Evolutionary conservation across 176 grass and related monocot genomes (phyloP).

Genomic region (Eremochloa ophiuroides): DNA sequence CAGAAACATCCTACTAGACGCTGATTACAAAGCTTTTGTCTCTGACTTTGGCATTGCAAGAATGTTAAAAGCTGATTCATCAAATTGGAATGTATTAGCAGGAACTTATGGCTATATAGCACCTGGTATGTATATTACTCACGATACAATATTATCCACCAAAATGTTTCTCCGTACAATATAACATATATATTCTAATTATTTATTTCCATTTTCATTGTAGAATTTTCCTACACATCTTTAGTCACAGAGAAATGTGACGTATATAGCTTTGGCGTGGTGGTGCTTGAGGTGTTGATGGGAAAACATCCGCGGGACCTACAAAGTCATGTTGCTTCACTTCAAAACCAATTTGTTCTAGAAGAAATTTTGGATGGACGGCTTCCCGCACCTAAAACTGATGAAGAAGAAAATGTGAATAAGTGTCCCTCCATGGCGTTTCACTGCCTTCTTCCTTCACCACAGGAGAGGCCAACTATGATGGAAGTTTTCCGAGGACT

Average conservation of each 20-base stretch:
- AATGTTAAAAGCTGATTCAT: slow-evolving; percentile 20
- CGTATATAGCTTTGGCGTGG: neutral
- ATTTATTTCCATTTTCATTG: neutral
- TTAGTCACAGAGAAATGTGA: neutral
- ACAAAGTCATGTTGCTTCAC: neutral
- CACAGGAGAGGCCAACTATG: neutral
- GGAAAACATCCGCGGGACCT: neutral
- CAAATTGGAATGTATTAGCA: slow-evolving; percentile 23
- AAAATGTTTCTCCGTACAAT: neutral
- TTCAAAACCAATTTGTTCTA: neutral
- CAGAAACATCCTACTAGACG: slow-evolving; percentile 21
- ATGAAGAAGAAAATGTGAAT: neutral
- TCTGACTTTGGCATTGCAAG: slow-evolving; percentile 30
- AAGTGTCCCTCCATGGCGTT: neutral
- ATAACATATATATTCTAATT: neutral
- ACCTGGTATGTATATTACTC: slow-evolving; percentile 21
- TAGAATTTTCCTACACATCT: neutral
- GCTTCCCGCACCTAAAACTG: neutral
- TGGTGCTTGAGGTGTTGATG: neutral
- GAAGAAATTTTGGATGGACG: neutral
- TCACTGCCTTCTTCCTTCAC: neutral
- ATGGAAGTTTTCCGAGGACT: neutral
- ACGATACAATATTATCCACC: neutral
- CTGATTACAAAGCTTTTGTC: slow-evolving; percentile 22
- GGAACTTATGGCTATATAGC: slow-evolving; percentile 31